Base-by-base conservation (phyloP, 345 rosid genomes). In the Hibiscus syriacus region DNA sequence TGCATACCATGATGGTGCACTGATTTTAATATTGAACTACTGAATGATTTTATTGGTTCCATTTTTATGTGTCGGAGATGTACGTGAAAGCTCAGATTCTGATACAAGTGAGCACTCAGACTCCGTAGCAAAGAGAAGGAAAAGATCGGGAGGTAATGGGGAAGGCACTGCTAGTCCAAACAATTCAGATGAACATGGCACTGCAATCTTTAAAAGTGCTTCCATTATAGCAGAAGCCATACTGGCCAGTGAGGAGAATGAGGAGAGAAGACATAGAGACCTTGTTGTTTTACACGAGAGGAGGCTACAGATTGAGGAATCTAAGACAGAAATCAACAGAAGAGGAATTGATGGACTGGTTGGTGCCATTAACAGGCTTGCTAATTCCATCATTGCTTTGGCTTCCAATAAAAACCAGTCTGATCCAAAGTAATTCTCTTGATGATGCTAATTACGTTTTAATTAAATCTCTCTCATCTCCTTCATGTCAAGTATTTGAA, bases 331-430 rank as follows among this genome's bases (percentile, higher is more conserved):
- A 79, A 86, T 81, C 57, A 84, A 77, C 68, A 74, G 77, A 68
- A 81, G 81, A 74, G 92, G 90, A 1, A 82, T 86, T 71, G 75
- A 66, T 80, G 95, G 85, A 6, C 76, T 92, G 32, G 90, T 85
- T 23, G 88, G 83, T 46, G 87, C 97, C 75, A 83, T 92, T 82
- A 90, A 88, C 78, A 86, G 84, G 68, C 92, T 92, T 20, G 91
- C 97, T 68, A 83, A 79, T 72, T 90, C 97, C 11, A 90, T 92
- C 72, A 74, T 83, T 34, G 72, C 91, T 64, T 77, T 90, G 20
- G 95, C 95, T 54, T 80, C 91, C 62, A 54, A 55, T 55, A 78
- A 80, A 78, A 80, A 73, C 67, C 77, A 67, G 64, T 55, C 74
- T 26, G n/a, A 69, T 73, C 74, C 73, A 7, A 53, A 74, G 71